A percentile compares a stretch with the other conserved stretches of the same genome.
Conservation (phyloP, 208 protist genomes). For the Leishmania mexicana region DNA sequence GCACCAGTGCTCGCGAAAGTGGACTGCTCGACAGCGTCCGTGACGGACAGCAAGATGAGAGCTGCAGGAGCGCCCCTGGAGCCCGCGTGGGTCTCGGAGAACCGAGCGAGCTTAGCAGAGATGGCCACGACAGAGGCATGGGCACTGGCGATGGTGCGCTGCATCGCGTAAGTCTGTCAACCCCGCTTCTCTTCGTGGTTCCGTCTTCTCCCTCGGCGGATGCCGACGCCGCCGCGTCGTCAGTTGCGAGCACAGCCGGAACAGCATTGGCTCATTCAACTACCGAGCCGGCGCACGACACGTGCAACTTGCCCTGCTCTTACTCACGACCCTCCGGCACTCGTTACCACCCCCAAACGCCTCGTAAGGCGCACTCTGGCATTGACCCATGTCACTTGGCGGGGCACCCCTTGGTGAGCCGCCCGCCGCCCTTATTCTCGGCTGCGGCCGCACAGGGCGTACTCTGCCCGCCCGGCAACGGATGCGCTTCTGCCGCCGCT, state of each 20-base stretch:
- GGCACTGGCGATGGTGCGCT: not conserved
- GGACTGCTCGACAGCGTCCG: not conserved
- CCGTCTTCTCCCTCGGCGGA: not conserved
- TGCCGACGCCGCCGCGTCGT: not conserved
- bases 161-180: not conserved
- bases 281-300: not conserved
- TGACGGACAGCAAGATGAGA: not conserved
- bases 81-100: not conserved
- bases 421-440: not conserved
- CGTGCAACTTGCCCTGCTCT: not conserved
- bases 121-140: not conserved
- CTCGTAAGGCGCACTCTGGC: not conserved
- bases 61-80: not conserved
- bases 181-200: not conserved
- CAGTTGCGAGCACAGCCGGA: not conserved
- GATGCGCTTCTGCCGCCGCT: not conserved
- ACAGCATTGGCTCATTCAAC: not conserved
- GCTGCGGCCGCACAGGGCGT: not conserved
- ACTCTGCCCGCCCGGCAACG: not conserved
- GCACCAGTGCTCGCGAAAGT: not conserved
- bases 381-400: not conserved
- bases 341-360: not conserved
- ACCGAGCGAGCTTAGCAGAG: not conserved
- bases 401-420: not conserved
- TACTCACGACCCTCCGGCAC: not conserved